Conservation (phyloP, 2,329 filamentous ascomycete species). For the Aureobasidium sp. region DNA sequence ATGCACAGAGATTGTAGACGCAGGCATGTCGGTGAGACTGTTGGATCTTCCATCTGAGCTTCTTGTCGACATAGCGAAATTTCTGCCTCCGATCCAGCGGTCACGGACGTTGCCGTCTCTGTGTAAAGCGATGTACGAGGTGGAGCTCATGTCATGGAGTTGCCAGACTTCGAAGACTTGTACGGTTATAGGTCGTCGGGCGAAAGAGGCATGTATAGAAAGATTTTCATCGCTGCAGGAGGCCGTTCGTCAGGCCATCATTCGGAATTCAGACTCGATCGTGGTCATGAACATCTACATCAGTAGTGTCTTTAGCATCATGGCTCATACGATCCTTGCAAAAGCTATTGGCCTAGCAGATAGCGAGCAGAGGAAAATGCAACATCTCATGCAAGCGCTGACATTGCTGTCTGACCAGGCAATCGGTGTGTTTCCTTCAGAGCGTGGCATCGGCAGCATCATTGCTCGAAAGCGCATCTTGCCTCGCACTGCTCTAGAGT, state of each 20-base stretch:
- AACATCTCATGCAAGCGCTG: no score
- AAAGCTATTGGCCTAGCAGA: no score
- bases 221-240: not conserved
- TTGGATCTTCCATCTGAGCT: not conserved
- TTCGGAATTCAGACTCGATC: not conserved
- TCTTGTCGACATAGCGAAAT: not conserved
- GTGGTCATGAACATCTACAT: not conserved
- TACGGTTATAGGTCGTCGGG: not conserved
- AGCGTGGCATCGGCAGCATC: no score
- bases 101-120: not conserved
- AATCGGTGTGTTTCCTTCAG: no score
- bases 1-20: not conserved
- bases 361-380: no score
- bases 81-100: not conserved
- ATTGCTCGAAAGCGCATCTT: no score
- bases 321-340: no score
- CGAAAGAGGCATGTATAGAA: not conserved
- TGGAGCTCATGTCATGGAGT: not conserved
- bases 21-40: not conserved
- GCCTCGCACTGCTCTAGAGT: not conserved
- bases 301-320: not conserved
- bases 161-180: not conserved
- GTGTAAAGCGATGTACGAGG: not conserved
- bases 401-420: no score
- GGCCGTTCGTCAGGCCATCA: not conserved